These are phyloP conservation scores for Zygoascus meyerae DNA, from an alignment of 1,139 yeast genomes.

Conservation along the genomic window DNA sequence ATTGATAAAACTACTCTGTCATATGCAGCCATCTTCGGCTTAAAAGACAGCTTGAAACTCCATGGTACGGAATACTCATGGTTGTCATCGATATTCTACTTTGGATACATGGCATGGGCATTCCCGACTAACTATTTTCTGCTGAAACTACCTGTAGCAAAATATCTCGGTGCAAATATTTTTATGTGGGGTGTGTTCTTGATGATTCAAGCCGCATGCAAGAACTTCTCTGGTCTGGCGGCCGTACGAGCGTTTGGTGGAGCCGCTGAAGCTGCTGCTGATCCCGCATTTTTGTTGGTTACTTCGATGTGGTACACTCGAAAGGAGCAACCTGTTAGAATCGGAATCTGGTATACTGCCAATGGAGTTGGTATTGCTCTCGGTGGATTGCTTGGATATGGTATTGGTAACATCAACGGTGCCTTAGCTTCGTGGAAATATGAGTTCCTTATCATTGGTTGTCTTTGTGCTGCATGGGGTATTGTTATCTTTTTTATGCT, in stretches of 20 bases:
- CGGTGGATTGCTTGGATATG: slow-evolving; percentile 30
- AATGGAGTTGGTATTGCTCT: slow-evolving; percentile 35
- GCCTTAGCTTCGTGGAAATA: slow-evolving; percentile 33
- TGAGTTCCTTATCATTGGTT: slow-evolving; percentile 35
- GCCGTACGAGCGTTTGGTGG: slow-evolving; percentile 52
- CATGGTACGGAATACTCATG: slow-evolving; percentile 43
- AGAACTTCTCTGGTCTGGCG: slow-evolving; percentile 43
- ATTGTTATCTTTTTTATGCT: slow-evolving; percentile 40
- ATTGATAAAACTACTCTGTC: slow-evolving; percentile 59
- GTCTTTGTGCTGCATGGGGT: slow-evolving; percentile 42
- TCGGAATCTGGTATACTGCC: slow-evolving; percentile 18
- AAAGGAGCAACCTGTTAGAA: slow-evolving; percentile 45
- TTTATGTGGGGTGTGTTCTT: slow-evolving; percentile 48
- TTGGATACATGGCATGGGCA: slow-evolving; percentile 49
- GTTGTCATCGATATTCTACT: slow-evolving; percentile 56
- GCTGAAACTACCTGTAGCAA: slow-evolving; percentile 51
- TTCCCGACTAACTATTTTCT: slow-evolving; percentile 49
- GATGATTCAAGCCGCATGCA: slow-evolving; percentile 41
- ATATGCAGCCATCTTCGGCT: slow-evolving; percentile 58
- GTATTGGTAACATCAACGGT: slow-evolving; percentile 41
- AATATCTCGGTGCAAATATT: slow-evolving; percentile 43
- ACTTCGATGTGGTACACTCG: slow-evolving; percentile 49
- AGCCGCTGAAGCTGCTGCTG: slow-evolving; percentile 48
- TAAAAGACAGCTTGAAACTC: slow-evolving; percentile 37
- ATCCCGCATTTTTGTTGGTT: slow-evolving; percentile 49